Evolutionary conservation across 495 filamentous ascomycete genomes (phyloP), one percentile per base, ranked within the genome.

Genomic region (Xanthoparmelia taractica): DNA sequence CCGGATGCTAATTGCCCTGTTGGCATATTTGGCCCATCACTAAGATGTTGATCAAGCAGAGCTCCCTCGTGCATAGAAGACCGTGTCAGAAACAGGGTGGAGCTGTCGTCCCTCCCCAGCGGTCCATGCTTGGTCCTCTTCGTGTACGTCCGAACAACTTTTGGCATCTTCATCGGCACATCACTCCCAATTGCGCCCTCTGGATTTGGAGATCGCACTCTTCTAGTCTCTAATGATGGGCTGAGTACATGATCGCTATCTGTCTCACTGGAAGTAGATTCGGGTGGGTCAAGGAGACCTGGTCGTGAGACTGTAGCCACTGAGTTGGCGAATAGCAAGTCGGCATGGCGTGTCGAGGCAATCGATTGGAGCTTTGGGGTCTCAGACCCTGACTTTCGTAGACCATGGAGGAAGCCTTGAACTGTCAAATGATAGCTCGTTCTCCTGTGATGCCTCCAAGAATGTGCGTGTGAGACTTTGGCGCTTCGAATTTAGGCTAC

Each of bases 331-430:
- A 15, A 31, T 52, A 23, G 27, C 13, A 31, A 31, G 48, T 31
- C 48, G 12, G 29, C 13, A 52, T 1, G 27, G 48, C 13, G 11
- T 17, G 2, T 31, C 27, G 48, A 31, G 17, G 48, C 25, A 8
- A n/a, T 31, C 7, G 25, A 0, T 17, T 31, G 25, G 31, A n/a
- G 45, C 23, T 48, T 12, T 11, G 5, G 12, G 4, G 45, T n/a
- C 45, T 8, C 10, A 25, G 5, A 25, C 23, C 23, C 41, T 60
- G 58, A 27, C 38, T n/a, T 60, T 33, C 11, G 23, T 23, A 59
- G 10, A 5, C 34, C 38, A 34, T 27, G 34, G 10, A 64, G 57
- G 23, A 64, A 64, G 10, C 54, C 63, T 6, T 59, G 15, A 38
- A 64, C 33, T 33, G 41, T 59, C n/a, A 47, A 47, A 1, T 47